Evolutionary conservation across 2,329 filamentous ascomycete genomes (phyloP).

Genomic region (Parasarocladium wereldwijsianum): DNA sequence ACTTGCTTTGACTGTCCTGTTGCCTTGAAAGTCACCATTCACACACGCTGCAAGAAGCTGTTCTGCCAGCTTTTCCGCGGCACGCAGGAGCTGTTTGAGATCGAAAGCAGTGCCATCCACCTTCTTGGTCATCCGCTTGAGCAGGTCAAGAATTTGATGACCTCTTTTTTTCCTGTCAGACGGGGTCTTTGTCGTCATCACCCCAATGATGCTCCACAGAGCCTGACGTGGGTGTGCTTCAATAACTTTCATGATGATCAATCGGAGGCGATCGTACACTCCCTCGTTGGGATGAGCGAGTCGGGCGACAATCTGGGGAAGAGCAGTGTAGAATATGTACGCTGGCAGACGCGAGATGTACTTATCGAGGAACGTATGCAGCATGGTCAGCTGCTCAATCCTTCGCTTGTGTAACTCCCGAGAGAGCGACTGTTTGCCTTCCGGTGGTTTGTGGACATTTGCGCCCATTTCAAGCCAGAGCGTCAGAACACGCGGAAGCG

Average conservation of each 20-base stretch:
- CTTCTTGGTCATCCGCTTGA: constrained; percentile 34
- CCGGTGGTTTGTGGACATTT: constrained; percentile 48
- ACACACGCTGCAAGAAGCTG: constrained; percentile 72
- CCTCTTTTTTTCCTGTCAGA: constrained; percentile 47
- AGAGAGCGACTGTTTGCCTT: constrained; percentile 37
- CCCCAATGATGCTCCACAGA: constrained; percentile 78
- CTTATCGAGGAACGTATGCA: constrained; percentile 66
- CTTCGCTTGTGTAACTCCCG: constrained; percentile 39
- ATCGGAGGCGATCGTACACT: constrained; percentile 62
- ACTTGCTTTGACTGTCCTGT: constrained; percentile 52
- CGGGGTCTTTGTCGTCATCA: constrained; percentile 64
- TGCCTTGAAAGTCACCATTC: constrained; percentile 57
- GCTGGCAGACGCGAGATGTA: constrained; percentile 59
- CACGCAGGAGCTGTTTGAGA: constrained; percentile 55
- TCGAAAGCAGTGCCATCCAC: constrained; percentile 39
- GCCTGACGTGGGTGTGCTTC: constrained; percentile 79
- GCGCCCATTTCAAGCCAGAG: constrained; percentile 88
- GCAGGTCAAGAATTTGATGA: constrained; percentile 32
- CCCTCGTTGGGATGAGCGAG: constrained; percentile 73
- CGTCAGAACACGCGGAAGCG: constrained; percentile 78
- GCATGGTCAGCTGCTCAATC: constrained; percentile 48
- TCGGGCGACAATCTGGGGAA: constrained; percentile 90
- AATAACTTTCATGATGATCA: constrained; percentile 78
- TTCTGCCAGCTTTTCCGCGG: constrained; percentile 70
- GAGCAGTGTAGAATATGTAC: constrained; percentile 65